Evolutionary conservation across 257 asterid species (phyloP), one percentile per base, ranked within the genome.

Genomic region (Gynochthodes officinalis): DNA sequence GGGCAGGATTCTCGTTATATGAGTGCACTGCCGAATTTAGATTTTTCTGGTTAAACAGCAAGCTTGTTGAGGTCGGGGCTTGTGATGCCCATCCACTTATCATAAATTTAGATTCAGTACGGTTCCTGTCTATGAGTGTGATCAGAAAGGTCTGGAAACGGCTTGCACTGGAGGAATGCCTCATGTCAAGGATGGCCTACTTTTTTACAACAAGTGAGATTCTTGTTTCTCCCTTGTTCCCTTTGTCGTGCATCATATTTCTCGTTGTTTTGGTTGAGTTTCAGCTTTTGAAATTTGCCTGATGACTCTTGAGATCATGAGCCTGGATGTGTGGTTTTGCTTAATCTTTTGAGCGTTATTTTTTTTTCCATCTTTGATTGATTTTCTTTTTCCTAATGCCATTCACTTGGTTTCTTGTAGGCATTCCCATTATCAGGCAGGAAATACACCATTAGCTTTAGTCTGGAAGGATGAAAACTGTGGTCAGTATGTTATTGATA

Each of bases 11-110:
- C 80, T 86, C 96, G 0, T 70, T 90, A 70, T 92, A 89, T 25
- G 98, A 95, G 82, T 95, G 98, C 78, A 84, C 98, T 7, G 87
- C 97, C 3, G 99, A 92, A 76, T 95, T 92, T 85, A 83, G 98
- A 84, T 84, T 89, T 81, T 92, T 86, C 88, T 95, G 97, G 99
- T 68, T 95, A 71, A 92, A 82, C 74, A 89, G 89, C 86, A 92
- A 89, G 81, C 96, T 95, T 75, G 86, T 72, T 70, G 97, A 95
- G 83, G 82, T 85, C 0, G 96, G 91, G 69, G 96, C 92, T 49
- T 84, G 86, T 71, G 85, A 82, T 76, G 83, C 85, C 96, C 99
- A 42, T 92, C 98, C 1, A 33, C 87, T 40, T 86, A 86, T 76
- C 96, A 90, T 71, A 89, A 73, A 80, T 90, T 83, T 76, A 84